Evolutionary conservation across 257 asterid species (phyloP), one percentile per base, ranked within the genome.

Genomic region (Petunia secreta): DNA sequence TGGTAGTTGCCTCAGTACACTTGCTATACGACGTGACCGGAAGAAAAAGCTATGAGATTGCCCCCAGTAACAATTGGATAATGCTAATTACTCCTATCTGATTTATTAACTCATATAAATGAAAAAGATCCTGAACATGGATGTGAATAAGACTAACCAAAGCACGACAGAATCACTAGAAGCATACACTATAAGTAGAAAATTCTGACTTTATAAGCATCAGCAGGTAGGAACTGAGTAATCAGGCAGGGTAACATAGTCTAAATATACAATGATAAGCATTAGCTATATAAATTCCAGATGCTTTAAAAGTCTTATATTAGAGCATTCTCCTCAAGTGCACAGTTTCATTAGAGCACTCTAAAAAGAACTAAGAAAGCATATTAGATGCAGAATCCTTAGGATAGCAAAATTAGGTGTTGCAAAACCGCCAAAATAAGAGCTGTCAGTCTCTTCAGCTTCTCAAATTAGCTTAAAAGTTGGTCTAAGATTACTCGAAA

Each of bases 301-400:
- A 66, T 66, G 75, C 25, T 66, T 65, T 65, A 65, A 39, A 11
- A 65, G 74, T 65, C 52, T 65, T 65, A 39, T 41, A 41, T 15
- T 66, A 15, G 75, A 66, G 46, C 54, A 41, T 41, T 66, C 58
- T 53, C 58, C 36, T 8, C 3, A 66, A 66, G 54, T 15, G 74
- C 41, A 59, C n/a, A 59, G 74, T 40, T 52, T 65, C 52, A 40
- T 6, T 6, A 10, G 53, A 65, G 53, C 37, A 66, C 41, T 41
- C 75, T 41, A 52, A 41, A 41, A n/a, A n/a, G 15, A 14, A 66
- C n/a, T 0, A 40, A n/a, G 75, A 66, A 66, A 66, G 41, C 54
- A 66, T 66, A 65, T 36, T 14, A 65, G 52, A 65, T 40, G 11
- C 37, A 38, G 34, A 38, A 37, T 5, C 50, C 71, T 7, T 0